Percentiles rank a stretch among this genome's conserved stretches.
Conservation (phyloP, 306 rosid genomes). For the Casuarina glauca region DNA sequence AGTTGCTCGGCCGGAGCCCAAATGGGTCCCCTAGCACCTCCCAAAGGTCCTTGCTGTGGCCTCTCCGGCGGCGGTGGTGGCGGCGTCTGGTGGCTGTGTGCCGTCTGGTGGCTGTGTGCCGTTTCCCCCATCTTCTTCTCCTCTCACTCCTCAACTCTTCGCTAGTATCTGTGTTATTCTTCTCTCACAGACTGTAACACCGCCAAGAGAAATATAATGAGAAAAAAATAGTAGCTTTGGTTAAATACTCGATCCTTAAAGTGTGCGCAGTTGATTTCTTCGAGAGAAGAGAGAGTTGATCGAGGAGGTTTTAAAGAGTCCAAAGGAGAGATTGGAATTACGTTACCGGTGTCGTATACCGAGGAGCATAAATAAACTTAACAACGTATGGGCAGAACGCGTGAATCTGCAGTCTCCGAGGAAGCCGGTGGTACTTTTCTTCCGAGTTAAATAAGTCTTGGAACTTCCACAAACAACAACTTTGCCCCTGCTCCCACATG, state of each 20-base stretch:
- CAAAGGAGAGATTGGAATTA: slow-evolving; percentile 5
- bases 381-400: slow-evolving; percentile 1
- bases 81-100: slow-evolving; percentile 50
- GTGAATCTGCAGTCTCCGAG: slow-evolving; percentile 23
- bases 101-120: slow-evolving; percentile 52
- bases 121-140: slow-evolving; percentile 63
- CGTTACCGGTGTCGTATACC: slow-evolving; percentile 20
- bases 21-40: slow-evolving; percentile 60
- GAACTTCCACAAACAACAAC: background rate
- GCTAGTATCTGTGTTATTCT: background rate
- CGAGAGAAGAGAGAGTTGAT: background rate
- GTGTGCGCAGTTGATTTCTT: background rate
- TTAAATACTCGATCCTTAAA: background rate
- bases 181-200: slow-evolving; percentile 10
- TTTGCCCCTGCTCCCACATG: background rate
- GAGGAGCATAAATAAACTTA: background rate
- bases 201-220: background rate
- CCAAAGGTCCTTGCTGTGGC: slow-evolving; percentile 47
- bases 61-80: slow-evolving; percentile 35
- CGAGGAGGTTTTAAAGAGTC: background rate
- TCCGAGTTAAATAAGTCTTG: background rate
- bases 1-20: slow-evolving; percentile 87
- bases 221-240: background rate
- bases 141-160: background rate
- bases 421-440: slow-evolving; percentile 5